Percentiles rank a stretch among this genome's conserved stretches.
Evolutionary conservation across 768 basidiomycete genomes (phyloP).

Genomic region (Phylloporus rhodoxanthus): DNA sequence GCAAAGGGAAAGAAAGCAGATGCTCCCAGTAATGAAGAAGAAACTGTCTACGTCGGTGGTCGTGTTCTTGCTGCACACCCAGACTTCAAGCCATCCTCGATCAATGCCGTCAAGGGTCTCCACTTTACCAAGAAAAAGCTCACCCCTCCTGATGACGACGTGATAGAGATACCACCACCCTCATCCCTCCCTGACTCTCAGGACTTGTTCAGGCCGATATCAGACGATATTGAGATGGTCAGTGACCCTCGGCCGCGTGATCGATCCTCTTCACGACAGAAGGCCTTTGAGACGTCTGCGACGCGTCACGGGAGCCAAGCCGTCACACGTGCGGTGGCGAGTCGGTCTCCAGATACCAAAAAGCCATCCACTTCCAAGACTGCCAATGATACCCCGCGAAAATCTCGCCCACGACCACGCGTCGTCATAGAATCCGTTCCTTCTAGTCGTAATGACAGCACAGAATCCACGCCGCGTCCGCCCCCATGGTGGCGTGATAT

Average conservation of each 20-base stretch:
- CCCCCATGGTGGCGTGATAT: not conserved
- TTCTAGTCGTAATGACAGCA: conserved; percentile 5
- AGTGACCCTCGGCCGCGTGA: not conserved
- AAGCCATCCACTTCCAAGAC: conserved; percentile 4
- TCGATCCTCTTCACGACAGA: conserved; percentile 3
- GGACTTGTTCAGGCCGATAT: conserved; percentile 18
- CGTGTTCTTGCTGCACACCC: conserved; percentile 19
- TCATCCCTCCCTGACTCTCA: conserved; percentile 23
- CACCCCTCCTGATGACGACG: not conserved
- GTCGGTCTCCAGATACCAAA: not conserved
- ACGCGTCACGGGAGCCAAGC: conserved; percentile 5
- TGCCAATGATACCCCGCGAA: not conserved
- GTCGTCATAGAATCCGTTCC: not conserved
- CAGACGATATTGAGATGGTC: conserved; percentile 11
- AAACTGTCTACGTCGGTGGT: conserved; percentile 14
- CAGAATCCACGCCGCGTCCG: conserved; percentile 17
- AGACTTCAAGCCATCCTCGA: conserved; percentile 16
- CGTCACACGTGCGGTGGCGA: not conserved
- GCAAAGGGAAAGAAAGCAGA: conserved; percentile 3
- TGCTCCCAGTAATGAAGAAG: not conserved
- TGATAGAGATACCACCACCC: conserved; percentile 12
- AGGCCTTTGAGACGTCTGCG: not conserved
- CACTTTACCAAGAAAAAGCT: conserved; percentile 35
- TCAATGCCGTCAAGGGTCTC: conserved; percentile 1
- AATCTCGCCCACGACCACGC: conserved; percentile 14